These are phyloP conservation scores for Cercospora berteroae DNA, from an alignment of 2,329 filamentous ascomycete genomes.

Conservation along the genomic window DNA sequence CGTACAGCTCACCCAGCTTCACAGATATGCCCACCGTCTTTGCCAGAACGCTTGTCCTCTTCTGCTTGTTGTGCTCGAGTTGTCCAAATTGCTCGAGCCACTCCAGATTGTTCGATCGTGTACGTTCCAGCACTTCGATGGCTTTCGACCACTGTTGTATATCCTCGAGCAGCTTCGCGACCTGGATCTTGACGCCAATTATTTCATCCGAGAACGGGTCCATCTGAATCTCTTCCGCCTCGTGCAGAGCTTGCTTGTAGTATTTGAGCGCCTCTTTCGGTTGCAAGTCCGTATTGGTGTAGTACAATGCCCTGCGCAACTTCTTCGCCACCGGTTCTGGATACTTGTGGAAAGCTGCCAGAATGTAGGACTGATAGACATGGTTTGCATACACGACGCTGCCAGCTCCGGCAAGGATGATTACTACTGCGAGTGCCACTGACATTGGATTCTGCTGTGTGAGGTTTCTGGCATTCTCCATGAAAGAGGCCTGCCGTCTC, in stretches of 20 bases:
- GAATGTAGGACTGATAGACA: constrained; percentile 49
- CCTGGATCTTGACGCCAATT: constrained; percentile 80
- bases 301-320: constrained; percentile 82
- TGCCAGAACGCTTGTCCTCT: constrained; percentile 65
- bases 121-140: constrained; percentile 73
- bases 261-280: constrained; percentile 75
- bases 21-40: constrained; percentile 74
- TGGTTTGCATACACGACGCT: constrained; percentile 47
- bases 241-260: constrained; percentile 74
- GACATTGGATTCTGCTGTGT: constrained; percentile 42
- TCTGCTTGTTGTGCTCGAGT: constrained; percentile 44
- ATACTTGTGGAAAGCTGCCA: constrained; percentile 54
- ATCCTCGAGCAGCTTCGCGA: constrained; percentile 77
- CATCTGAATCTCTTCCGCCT: constrained; percentile 70
- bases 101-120: constrained; percentile 64
- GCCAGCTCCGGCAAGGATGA: constrained; percentile 41
- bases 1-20: constrained; percentile 82
- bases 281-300: constrained; percentile 73
- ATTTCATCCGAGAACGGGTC: constrained; percentile 91
- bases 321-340: constrained; percentile 72
- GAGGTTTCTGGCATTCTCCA: constrained; percentile 35
- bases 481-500: constrained; percentile 28
- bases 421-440: constrained; percentile 36
- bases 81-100: constrained; percentile 49
- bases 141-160: constrained; percentile 68